These are phyloP conservation scores for Echinosophora koreensis DNA, from an alignment of 306 rosid genomes.

Conservation along the genomic window DNA sequence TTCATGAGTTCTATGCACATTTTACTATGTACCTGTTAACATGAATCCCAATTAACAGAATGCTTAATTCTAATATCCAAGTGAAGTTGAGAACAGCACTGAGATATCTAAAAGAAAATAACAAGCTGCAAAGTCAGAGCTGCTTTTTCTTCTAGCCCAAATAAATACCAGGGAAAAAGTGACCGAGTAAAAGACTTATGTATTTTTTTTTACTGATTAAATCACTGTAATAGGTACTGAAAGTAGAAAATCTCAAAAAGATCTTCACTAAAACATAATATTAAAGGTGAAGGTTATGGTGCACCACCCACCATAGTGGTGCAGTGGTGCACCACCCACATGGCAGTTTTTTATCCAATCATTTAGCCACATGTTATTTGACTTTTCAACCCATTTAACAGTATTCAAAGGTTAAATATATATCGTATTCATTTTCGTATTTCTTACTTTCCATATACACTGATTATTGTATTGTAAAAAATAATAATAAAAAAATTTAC, in stretches of 20 bases:
- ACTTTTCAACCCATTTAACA: too few species aligned
- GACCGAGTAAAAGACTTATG: not conserved
- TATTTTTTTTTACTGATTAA: not conserved
- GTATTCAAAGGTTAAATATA: too few species aligned
- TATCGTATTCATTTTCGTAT: too few species aligned
- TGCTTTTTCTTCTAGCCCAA: not conserved
- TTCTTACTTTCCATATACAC: too few species aligned
- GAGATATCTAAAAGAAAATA: not conserved
- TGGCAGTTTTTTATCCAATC: too few species aligned
- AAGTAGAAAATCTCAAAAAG: constrained; percentile 27
- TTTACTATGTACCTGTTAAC: constrained; percentile 72
- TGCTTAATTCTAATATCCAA: constrained; percentile 25
- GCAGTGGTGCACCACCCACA: too few species aligned
- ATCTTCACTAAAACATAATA: constrained; percentile 16
- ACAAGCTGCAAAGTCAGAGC: not conserved
- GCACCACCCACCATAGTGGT: too few species aligned
- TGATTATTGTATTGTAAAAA: too few species aligned
- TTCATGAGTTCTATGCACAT: constrained; percentile 71
- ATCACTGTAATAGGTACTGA: not conserved
- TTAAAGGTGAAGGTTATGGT: too few species aligned
- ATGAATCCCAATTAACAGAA: constrained; percentile 37
- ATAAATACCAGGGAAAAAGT: not conserved
- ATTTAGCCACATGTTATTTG: too few species aligned
- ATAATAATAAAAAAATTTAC: too few species aligned
- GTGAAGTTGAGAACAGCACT: constrained; percentile 9